Percentiles rank a stretch among this genome's conserved stretches.
phyloP scores from a whole-genome alignment of 208 protist species.

The Leishmania turanica region DNA sequence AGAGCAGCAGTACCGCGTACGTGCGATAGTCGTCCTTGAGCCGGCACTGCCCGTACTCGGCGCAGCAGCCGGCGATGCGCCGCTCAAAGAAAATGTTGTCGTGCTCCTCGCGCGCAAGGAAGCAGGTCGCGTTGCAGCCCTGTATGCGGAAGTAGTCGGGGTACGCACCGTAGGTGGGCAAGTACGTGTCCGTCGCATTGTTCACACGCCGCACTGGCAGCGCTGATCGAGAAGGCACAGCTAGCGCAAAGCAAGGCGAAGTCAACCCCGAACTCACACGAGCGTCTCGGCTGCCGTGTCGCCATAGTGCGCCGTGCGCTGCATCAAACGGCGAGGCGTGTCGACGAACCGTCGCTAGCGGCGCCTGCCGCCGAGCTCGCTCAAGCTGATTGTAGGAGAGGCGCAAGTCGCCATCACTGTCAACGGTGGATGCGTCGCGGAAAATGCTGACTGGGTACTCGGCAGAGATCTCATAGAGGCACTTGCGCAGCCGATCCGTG shows the following conservation, averaged over 20 bases:
- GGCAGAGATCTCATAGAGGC: not conserved
- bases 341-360: not conserved
- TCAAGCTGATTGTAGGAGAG: not conserved
- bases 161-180: conserved; percentile 34
- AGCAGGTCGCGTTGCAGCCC: conserved; percentile 43
- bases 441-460: conserved; percentile 11
- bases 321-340: not conserved
- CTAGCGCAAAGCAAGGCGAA: not conserved
- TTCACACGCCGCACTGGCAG: conserved; percentile 2
- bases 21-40: conserved; percentile 48
- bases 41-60: conserved; percentile 51
- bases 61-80: conserved; percentile 47
- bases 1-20: conserved; percentile 50
- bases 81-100: conserved; percentile 7
- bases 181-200: conserved; percentile 43
- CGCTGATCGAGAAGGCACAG: not conserved
- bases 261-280: not conserved
- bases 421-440: conserved; percentile 1
- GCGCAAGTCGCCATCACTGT: not conserved
- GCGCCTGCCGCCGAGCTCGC: not conserved
- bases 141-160: conserved; percentile 43
- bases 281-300: not conserved
- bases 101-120: conserved; percentile 2
- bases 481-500: conserved; percentile 22
- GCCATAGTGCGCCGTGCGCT: not conserved